Evolutionary conservation across 2,329 filamentous ascomycete species (phyloP).

Genomic region (Verruconis gallopava): DNA sequence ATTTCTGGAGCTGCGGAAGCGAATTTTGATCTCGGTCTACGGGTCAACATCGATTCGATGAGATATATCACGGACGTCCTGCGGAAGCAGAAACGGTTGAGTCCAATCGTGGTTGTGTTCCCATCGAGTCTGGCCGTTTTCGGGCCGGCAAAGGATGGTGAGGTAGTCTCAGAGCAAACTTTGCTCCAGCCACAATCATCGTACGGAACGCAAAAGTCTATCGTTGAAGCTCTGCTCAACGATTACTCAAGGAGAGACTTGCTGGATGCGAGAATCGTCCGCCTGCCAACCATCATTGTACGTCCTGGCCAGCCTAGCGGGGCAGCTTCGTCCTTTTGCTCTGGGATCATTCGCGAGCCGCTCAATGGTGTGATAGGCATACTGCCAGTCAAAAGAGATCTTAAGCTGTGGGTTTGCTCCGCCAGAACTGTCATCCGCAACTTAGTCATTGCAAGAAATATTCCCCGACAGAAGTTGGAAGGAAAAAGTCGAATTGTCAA

Average conservation of each 20-base stretch:
- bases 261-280: slow-evolving; percentile 44
- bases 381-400: slow-evolving; percentile 38
- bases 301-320: slow-evolving; percentile 46
- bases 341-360: slow-evolving; percentile 51
- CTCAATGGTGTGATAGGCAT: slow-evolving; percentile 40
- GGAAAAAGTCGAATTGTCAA: slow-evolving; percentile 38
- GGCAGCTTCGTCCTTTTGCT: slow-evolving; percentile 49
- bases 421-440: neutral
- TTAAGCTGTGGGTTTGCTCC: slow-evolving; percentile 41
- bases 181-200: slow-evolving; percentile 47
- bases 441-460: neutral
- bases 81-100: slow-evolving; percentile 29
- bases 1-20: slow-evolving; percentile 53
- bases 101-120: slow-evolving; percentile 45
- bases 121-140: slow-evolving; percentile 51
- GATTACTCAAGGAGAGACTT: slow-evolving; percentile 47
- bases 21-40: slow-evolving; percentile 45
- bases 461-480: neutral
- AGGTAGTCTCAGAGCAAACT: slow-evolving; percentile 37
- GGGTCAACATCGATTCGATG: slow-evolving; percentile 49
- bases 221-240: slow-evolving; percentile 49
- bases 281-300: slow-evolving; percentile 51
- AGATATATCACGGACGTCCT: slow-evolving; percentile 41
- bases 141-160: slow-evolving; percentile 29
- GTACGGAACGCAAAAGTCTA: slow-evolving; percentile 51